Evolutionary conservation across 306 rosid genomes (phyloP), one percentile per base, ranked within the genome.

Genomic region (Acacia acuminata): DNA sequence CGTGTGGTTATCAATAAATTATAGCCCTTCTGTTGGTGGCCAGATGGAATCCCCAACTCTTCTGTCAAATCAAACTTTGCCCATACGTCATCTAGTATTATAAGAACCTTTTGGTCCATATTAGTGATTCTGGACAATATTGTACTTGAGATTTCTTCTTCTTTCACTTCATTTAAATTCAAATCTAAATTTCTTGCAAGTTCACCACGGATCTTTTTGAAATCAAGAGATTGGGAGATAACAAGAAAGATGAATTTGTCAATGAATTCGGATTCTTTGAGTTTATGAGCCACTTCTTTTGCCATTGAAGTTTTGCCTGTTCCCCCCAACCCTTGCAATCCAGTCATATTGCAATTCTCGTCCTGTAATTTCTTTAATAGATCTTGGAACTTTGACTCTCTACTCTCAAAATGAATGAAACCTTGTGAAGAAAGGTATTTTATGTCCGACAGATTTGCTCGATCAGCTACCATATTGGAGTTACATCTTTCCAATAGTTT

Each of bases 81-180:
- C 84, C 87, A 80, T 36, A 80, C 79, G 17, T 80, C 82, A 80
- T 84, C 84, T 0, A 84, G 15, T 9, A 80, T 84, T 44, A 84
- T 0, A 42, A 84, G 84, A 3, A 68, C 3, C 20, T 24, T 81
- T 0, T 66, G n/a, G n/a, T 44, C 9, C 40, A 3, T 48, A 5
- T 14, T 30, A 19, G 3, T 65, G 22, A 85, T 42, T 70, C 64
- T 72, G 3, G 0, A 2, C 11, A 20, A 13, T 20, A 85, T 34
- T 32, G 2, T 22, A 14, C 7, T n/a, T 0, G 72, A 82, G 60
- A 63, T 73, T 25, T 77, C 60, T 0, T 0, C 61, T 5, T 77
- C 79, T 6, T 27, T 44, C 2, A 2, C 72, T 17, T 22, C 80
- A 1, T 36, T 3, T 12, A 34, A 32, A 0, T 0, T 0, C 16